These are phyloP conservation scores for Neonectria coccinea DNA, from an alignment of 2,329 filamentous ascomycete species.

Conservation along the genomic window DNA sequence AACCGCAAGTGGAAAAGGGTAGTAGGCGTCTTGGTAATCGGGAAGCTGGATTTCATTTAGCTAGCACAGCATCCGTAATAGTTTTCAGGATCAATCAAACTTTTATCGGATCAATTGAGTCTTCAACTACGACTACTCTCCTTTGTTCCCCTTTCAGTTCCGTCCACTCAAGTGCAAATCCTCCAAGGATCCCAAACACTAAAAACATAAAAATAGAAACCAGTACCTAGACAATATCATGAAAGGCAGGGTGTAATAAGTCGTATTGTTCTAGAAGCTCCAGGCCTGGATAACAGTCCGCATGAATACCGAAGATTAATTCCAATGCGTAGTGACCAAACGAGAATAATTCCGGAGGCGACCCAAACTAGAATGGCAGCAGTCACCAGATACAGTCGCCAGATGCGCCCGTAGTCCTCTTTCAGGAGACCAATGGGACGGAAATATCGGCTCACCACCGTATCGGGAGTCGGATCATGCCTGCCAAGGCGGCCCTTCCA, in stretches of 20 bases:
- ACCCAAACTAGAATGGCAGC: not conserved
- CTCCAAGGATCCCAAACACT: not conserved
- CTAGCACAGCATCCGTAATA: not conserved
- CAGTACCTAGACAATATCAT: not conserved
- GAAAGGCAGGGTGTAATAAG: not conserved
- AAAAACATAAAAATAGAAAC: not conserved
- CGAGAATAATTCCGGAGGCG: not conserved
- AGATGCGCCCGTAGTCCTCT: not conserved
- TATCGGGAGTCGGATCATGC: conserved; percentile 4
- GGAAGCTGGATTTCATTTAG: not conserved
- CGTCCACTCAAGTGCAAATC: not conserved
- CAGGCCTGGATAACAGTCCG: not conserved
- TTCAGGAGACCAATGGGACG: not conserved
- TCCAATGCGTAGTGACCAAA: not conserved
- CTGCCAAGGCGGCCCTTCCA: not conserved
- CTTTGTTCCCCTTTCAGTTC: not conserved
- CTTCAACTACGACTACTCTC: not conserved
- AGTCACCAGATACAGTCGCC: conserved; percentile 5
- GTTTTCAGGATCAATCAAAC: not conserved
- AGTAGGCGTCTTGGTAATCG: not conserved
- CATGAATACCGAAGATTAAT: not conserved
- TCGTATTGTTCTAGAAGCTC: not conserved
- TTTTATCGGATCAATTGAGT: not conserved
- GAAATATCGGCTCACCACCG: not conserved
- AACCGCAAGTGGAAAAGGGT: not conserved